Conservation (phyloP, 2,329 filamentous ascomycete species). For the Dothideomycetes sp. region DNA sequence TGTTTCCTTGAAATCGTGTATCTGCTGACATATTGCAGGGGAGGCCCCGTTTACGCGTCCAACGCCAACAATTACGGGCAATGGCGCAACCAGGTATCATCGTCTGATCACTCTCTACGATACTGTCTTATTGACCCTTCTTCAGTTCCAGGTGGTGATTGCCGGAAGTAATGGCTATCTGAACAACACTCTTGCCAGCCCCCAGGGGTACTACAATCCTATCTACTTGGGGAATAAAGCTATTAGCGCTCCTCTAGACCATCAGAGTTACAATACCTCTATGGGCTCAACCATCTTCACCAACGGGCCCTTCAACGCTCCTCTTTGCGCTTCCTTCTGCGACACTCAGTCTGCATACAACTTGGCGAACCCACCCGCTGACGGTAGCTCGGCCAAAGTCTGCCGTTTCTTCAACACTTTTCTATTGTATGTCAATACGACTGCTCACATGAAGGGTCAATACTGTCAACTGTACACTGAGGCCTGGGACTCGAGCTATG, state of each 20-base stretch:
- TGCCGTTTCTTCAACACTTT: constrained; percentile 12
- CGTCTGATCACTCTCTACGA: not conserved
- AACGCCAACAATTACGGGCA: constrained; percentile 14
- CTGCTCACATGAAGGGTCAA: constrained; percentile 15
- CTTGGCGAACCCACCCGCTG: constrained; percentile 14
- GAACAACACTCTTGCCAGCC: constrained; percentile 11
- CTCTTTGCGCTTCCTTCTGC: constrained; percentile 25
- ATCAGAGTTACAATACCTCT: constrained; percentile 21
- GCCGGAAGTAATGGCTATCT: constrained; percentile 15
- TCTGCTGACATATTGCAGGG: too few species aligned
- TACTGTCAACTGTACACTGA: constrained; percentile 17
- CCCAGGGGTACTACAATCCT: constrained; percentile 15
- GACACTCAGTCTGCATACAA: constrained; percentile 17
- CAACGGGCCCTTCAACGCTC: constrained; percentile 24
- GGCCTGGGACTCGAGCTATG: constrained; percentile 14
- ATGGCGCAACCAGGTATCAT: constrained; percentile 8
- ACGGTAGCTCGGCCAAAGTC: constrained; percentile 7
- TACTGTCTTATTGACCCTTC: not conserved
- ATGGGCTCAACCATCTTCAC: constrained; percentile 23
- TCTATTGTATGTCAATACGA: constrained; percentile 6
- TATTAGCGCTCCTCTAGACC: constrained; percentile 22
- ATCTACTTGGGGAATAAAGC: constrained; percentile 18
- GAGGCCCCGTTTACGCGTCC: constrained; percentile 9
- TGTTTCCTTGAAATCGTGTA: too few species aligned
- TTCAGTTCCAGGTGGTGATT: constrained; percentile 13